These are phyloP conservation scores for Fragaria nilgerrensis DNA, from an alignment of 306 rosid genomes.

Conservation along the genomic window DNA sequence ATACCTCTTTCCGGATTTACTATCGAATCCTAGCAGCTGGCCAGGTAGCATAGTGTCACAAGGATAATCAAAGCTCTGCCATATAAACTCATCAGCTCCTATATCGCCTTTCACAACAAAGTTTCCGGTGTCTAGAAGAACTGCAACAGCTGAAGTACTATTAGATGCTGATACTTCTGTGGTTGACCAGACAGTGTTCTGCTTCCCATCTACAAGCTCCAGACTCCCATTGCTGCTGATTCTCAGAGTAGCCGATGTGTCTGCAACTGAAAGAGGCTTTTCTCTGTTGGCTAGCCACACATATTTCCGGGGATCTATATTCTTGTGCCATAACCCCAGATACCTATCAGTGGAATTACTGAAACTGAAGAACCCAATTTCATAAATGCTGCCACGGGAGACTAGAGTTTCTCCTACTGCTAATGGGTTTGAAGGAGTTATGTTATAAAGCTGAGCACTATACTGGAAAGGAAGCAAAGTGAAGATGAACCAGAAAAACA, in stretches of 20 bases:
- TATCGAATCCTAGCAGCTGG: constrained; percentile 26
- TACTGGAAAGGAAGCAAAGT: background rate
- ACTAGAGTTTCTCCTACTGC: constrained; percentile 1
- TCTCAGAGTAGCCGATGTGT: constrained; percentile 14
- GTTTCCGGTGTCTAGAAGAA: constrained; percentile 34
- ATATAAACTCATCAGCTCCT: background rate
- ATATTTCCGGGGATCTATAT: constrained; percentile 6
- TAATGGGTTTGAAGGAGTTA: constrained; percentile 9
- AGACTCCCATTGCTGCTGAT: constrained; percentile 33
- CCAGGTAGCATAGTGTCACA: constrained; percentile 34
- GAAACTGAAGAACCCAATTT: constrained; percentile 44
- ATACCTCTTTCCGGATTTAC: constrained; percentile 26
- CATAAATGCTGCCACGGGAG: constrained; percentile 15
- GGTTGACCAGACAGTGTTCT: constrained; percentile 32
- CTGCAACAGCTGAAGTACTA: constrained; percentile 24
- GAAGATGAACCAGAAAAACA: background rate
- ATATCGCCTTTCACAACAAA: constrained; percentile 20
- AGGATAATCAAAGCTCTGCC: constrained; percentile 49
- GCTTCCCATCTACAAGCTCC: constrained; percentile 28
- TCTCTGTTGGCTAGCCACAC: constrained; percentile 53
- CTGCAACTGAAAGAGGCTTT: constrained; percentile 25
- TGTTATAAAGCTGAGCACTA: constrained; percentile 2
- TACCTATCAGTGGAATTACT: constrained; percentile 17
- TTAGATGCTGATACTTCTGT: background rate
- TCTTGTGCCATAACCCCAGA: constrained; percentile 40